Percentiles rank a stretch among this genome's conserved stretches.
Evolutionary conservation across 257 asterid species (phyloP).

Genomic region (Lavandula angustifolia): DNA sequence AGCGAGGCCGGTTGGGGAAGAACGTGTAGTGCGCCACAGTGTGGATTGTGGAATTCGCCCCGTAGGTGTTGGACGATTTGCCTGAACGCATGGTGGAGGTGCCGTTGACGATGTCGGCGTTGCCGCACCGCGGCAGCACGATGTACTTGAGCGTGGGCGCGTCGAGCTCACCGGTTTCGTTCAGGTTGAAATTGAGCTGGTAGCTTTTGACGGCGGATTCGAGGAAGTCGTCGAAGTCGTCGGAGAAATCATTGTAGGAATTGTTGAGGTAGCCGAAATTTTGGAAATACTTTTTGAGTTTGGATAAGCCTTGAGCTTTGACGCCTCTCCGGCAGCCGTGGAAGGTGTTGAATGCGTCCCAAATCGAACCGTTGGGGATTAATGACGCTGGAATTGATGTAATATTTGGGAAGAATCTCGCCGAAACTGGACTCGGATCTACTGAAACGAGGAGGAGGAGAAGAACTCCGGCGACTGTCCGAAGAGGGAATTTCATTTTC

Average conservation of each 20-base stretch:
- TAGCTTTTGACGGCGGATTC: constrained; percentile 59
- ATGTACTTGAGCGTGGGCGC: constrained; percentile 48
- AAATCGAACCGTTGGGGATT: constrained; percentile 49
- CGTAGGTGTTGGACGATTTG: constrained; percentile 19
- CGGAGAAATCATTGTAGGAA: constrained; percentile 48
- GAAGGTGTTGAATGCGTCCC: constrained; percentile 56
- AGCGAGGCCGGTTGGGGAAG: constrained; percentile 68
- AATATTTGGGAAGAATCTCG: constrained; percentile 60
- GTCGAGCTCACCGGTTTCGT: constrained; percentile 63
- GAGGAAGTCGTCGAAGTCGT: constrained; percentile 61
- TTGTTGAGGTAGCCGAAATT: constrained; percentile 64
- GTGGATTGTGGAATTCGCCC: constrained; percentile 35
- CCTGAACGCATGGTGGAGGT: constrained; percentile 54
- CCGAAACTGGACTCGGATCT: constrained; percentile 36
- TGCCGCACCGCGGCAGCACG: constrained; percentile 65
- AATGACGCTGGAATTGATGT: constrained; percentile 52
- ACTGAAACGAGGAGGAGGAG: constrained; percentile 11
- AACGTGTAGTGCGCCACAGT: constrained; percentile 70
- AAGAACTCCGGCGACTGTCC: not conserved
- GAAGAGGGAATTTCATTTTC: constrained; percentile 31
- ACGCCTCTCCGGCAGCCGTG: constrained; percentile 62
- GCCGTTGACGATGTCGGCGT: constrained; percentile 68
- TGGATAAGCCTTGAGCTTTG: constrained; percentile 45
- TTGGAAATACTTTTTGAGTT: constrained; percentile 64
- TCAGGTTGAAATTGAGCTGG: constrained; percentile 75